Evolutionary conservation across 225 moss, liverwort and hornwort species (phyloP).

Genomic region (Ulota crispa): DNA sequence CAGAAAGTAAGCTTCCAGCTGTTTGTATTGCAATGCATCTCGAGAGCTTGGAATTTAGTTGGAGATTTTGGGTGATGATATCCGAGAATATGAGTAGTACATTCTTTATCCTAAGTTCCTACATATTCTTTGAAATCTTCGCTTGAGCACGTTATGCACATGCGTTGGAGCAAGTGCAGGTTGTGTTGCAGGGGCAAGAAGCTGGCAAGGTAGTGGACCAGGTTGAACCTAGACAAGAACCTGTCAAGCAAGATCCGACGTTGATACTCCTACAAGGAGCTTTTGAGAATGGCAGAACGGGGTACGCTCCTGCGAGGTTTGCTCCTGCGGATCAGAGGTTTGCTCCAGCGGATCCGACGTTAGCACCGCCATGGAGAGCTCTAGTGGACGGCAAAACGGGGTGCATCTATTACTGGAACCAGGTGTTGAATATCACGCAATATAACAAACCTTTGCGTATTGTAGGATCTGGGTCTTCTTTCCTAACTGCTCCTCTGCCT

Average conservation of each 20-base stretch:
- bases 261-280: conserved; percentile 66
- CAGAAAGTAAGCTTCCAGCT: conserved; percentile 14
- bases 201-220: conserved; percentile 11
- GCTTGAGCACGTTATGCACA: conserved; percentile 5
- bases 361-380: conserved; percentile 78
- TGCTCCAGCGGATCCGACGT: conserved; percentile 73
- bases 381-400: conserved; percentile 76
- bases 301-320: conserved; percentile 52
- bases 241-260: conserved; percentile 44
- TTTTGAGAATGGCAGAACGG: conserved; percentile 65
- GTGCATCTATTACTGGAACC: conserved; percentile 88
- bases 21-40: not conserved
- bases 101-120: not conserved
- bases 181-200: conserved; percentile 21
- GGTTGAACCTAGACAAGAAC: conserved; percentile 2
- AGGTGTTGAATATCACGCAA: conserved; percentile 78
- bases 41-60: not conserved
- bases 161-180: conserved; percentile 11
- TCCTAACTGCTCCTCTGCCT: conserved; percentile 45
- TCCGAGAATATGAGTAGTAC: not conserved
- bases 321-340: conserved; percentile 31
- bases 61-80: conserved; percentile 9
- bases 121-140: not conserved
- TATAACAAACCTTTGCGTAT: conserved; percentile 65
- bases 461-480: conserved; percentile 47